Base-by-base conservation (phyloP, 2,329 filamentous ascomycete species). In the Phaeoacremonium minimum region DNA sequence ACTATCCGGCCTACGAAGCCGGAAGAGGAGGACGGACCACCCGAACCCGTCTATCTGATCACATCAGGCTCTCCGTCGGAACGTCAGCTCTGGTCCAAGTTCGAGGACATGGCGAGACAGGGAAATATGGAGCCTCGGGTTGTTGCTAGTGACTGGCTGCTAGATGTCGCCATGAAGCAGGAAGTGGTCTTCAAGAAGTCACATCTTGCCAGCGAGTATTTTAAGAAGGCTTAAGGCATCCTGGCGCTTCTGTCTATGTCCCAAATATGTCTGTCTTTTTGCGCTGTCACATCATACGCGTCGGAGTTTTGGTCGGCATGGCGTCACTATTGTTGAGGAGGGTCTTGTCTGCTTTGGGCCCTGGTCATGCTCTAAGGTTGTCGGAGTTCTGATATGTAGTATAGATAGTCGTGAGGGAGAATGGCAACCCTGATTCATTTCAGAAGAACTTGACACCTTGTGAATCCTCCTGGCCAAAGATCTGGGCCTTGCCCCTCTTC, bases 401-500 rank as follows among this genome's bases (percentile, higher is more conserved):
- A 16, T 13, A n/a, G 17, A n/a, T 17, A 6, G 8, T 30, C 18
- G 12, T n/a, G n/a, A n/a, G n/a, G n/a, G n/a, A n/a, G n/a, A n/a
- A n/a, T n/a, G n/a, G n/a, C n/a, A n/a, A n/a, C n/a, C n/a, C n/a
- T n/a, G n/a, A n/a, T n/a, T n/a, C n/a, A n/a, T 15, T 32, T 82
- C 67, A 96, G 58, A 97, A 97, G 67, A 98, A 97, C 67, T 98
- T 98, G 46, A 97, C 88, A 52, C 93, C 93, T 53, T 86, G 80
- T 42, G 87, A 85, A 56, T 91, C 88, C 52, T 91, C 89, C 36
- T 80, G 77, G 20, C 91, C 91, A 65, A 98, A 97, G 17, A 97
- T 80, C 61, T 97, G 91, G 12, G 90, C 91, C 64, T 86, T 95
- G 48, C 89, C 89, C 44, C 84, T 77, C 71, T 94, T 95, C 22